Evolutionary conservation across 805 yeast genomes (phyloP).

Genomic region (Starmerella apis): DNA sequence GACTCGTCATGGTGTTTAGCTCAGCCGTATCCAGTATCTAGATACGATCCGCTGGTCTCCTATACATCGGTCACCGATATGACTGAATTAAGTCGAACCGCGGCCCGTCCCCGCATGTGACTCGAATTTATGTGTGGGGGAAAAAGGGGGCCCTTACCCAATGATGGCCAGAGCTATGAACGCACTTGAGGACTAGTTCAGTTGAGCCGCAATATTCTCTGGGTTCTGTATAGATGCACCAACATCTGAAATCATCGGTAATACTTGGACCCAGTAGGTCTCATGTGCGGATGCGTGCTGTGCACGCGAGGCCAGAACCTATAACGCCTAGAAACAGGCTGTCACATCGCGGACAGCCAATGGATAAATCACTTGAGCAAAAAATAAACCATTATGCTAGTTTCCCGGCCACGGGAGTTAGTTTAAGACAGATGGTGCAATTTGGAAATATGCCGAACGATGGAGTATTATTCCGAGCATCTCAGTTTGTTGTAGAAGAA

Average conservation of each 20-base stretch:
- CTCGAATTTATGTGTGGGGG: constrained; percentile 2
- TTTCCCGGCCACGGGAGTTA: constrained; percentile 73
- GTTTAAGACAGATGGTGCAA: constrained; percentile 81
- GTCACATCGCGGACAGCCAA: constrained; percentile 17
- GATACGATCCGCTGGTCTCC: too few relatives aligned
- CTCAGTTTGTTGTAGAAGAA: constrained; percentile 75
- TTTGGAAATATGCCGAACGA: constrained; percentile 72
- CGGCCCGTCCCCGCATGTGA: constrained; percentile 9
- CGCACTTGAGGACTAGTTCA: not conserved
- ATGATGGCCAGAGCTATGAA: not conserved
- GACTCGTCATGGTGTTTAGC: too few relatives aligned
- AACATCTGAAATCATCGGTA: not conserved
- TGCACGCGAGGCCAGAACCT: constrained; percentile 2
- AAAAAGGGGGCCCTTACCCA: not conserved
- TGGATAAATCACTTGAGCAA: constrained; percentile 39
- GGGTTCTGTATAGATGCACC: not conserved
- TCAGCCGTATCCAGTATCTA: too few relatives aligned
- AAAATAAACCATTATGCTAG: constrained; percentile 55
- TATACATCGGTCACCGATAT: too few relatives aligned
- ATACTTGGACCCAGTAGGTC: constrained; percentile 1
- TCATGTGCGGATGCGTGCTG: not conserved
- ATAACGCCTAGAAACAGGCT: constrained; percentile 2
- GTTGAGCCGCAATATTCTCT: not conserved
- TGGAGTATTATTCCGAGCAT: constrained; percentile 70
- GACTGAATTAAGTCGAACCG: not conserved